A percentile compares a stretch with the other conserved stretches of the same genome.
phyloP scores from a whole-genome alignment of 192 early-diverging fungal genomes.

The Backusella circina region DNA sequence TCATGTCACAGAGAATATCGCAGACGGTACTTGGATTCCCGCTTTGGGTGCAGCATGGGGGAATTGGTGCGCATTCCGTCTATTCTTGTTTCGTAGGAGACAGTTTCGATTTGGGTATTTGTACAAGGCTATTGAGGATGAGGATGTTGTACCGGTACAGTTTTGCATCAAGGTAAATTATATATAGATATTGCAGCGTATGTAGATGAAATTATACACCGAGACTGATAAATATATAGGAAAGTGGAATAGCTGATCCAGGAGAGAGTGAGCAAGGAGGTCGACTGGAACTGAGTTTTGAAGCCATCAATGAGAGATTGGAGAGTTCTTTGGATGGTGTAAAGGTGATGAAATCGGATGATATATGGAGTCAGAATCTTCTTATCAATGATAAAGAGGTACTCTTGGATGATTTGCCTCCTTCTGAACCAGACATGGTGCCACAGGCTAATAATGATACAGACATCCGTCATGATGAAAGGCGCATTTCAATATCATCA shows the following conservation, averaged over 20 bases:
- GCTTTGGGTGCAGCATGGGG: neutral
- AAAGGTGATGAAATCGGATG: neutral
- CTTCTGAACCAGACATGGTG: too few species aligned
- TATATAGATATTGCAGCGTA: neutral
- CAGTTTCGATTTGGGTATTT: neutral
- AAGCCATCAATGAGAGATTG: neutral
- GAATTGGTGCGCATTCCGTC: constrained; percentile 2
- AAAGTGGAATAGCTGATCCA: neutral
- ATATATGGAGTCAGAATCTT: neutral
- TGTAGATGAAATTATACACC: too few species aligned
- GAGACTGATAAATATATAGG: neutral
- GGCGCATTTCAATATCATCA: too few species aligned
- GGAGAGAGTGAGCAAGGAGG: neutral
- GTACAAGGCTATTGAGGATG: neutral
- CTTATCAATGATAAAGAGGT: neutral
- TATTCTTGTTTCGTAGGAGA: constrained; percentile 11
- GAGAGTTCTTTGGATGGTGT: neutral
- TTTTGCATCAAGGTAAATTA: neutral
- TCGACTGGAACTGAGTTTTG: neutral
- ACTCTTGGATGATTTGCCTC: neutral
- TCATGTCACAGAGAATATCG: neutral
- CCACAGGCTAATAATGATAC: too few species aligned
- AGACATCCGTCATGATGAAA: too few species aligned
- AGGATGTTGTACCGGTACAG: neutral
- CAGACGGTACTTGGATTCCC: neutral